Evolutionary conservation across 495 filamentous ascomycete species (phyloP), one percentile per base, ranked within the genome.

Genomic region (Talaromyces nanjingensis): DNA sequence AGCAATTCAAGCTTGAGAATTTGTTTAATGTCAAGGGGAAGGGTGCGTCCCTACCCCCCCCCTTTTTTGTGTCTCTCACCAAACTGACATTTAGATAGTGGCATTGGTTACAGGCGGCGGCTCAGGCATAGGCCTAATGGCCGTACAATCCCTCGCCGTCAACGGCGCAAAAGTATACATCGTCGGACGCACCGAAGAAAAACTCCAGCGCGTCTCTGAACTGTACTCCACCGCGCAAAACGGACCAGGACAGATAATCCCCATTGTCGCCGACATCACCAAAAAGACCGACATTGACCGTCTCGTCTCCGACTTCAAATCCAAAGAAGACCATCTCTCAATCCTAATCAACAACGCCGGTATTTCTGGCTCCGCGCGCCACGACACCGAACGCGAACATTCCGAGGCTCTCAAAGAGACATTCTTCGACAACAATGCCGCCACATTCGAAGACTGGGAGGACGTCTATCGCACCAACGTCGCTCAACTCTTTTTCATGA

Each of bases 91-190:
- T n/a, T n/a, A n/a, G n/a, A n/a, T 37, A 77, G 76, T 87, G 9
- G 83, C 83, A 55, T 71, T 87, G 5, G 70, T 87, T 59, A 85
- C 83, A 6, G 84, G 84, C 60, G 84, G 72, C 66, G 79, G 79
- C 37, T 81, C 77, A 22, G 80, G 80, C 1, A 83, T 82, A 22
- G 80, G 79, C 29, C 69, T 83, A 1, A 84, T 83, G 83, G 73
- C 75, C 60, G 74, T 77, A 0, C 84, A 87, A 72, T 81, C 84
- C 8, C 78, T 87, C 0, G 84, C 84, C 5, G 82, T 84, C 53
- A 88, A 87, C 67, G 84, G 85, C 6, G 82, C 78, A 6, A 80
- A 80, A 67, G 81, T 83, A 29, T 87, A 88, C 75, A 84, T 87
- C 63, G 79, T 82, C 9, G 84, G 83, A n/a, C 78, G 82, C 20